Conservation (phyloP, 106 monocot genomes). For the Cymbidium sinense region DNA sequence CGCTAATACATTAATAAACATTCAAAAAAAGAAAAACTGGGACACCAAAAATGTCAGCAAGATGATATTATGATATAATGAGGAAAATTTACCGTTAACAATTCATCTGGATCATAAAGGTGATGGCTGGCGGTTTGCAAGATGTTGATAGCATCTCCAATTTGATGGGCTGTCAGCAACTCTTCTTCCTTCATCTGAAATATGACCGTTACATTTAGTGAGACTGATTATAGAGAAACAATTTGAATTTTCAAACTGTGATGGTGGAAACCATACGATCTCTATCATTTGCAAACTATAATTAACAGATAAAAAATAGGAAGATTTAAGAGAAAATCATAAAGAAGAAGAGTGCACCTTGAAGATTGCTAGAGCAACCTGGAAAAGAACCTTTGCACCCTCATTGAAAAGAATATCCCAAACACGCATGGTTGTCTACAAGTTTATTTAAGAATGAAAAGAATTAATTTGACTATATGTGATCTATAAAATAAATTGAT, state of each 20-base stretch:
- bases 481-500: background rate
- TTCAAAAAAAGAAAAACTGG: too few species aligned
- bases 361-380: constrained; percentile 87
- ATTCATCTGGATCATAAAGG: constrained; percentile 82
- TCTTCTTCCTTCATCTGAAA: constrained; percentile 90
- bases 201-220: background rate
- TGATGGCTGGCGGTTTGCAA: constrained; percentile 65
- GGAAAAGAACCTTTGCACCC: constrained; percentile 88
- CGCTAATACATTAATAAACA: too few species aligned
- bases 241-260: background rate
- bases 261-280: background rate
- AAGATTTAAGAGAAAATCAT: background rate
- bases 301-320: background rate
- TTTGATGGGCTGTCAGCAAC: constrained; percentile 61
- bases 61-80: background rate
- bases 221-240: background rate
- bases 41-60: too few species aligned
- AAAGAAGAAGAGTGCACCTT: constrained; percentile 37
- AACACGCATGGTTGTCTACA: constrained; percentile 79
- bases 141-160: constrained; percentile 83
- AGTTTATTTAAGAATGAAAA: constrained; percentile 13
- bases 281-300: background rate
- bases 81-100: constrained; percentile 47
- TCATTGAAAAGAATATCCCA: constrained; percentile 99
- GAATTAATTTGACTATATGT: background rate